Evolutionary conservation across 1,284 basidiomycete genomes (phyloP).

Genomic region (Cryptococcus floricola): DNA sequence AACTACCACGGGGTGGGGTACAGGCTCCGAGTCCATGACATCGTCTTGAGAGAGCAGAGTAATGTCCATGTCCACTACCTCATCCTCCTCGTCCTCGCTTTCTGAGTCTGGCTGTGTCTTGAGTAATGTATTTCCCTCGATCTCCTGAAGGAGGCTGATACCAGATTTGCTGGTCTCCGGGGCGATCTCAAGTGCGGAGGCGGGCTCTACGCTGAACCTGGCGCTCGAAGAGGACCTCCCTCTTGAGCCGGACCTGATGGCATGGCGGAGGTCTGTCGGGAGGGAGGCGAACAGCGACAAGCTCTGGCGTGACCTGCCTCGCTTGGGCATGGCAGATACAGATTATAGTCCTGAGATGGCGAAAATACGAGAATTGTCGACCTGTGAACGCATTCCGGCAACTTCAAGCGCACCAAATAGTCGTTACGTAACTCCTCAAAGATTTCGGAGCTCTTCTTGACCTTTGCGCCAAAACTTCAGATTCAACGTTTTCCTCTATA

Average conservation of each 20-base stretch:
- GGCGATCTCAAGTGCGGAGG: too few relatives aligned
- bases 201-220: too few relatives aligned
- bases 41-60: background rate
- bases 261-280: slow-evolving; percentile 29
- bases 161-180: background rate
- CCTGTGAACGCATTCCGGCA: background rate
- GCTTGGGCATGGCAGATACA: slow-evolving; percentile 1
- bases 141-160: background rate
- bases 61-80: background rate
- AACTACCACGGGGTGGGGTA: background rate
- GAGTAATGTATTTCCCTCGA: slow-evolving; percentile 6
- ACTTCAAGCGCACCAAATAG: too few relatives aligned
- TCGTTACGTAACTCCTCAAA: background rate
- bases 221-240: background rate
- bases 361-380: background rate
- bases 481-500: background rate
- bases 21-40: background rate
- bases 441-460: background rate
- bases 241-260: slow-evolving; percentile 22
- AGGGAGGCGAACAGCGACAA: slow-evolving; percentile 40
- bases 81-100: slow-evolving; percentile 3
- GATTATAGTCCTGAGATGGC: too few relatives aligned
- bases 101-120: slow-evolving; percentile 14
- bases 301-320: slow-evolving; percentile 3
- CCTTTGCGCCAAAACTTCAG: background rate